Base-by-base conservation (phyloP, 805 yeast genomes). In the Saccharomycopsis sp. region DNA sequence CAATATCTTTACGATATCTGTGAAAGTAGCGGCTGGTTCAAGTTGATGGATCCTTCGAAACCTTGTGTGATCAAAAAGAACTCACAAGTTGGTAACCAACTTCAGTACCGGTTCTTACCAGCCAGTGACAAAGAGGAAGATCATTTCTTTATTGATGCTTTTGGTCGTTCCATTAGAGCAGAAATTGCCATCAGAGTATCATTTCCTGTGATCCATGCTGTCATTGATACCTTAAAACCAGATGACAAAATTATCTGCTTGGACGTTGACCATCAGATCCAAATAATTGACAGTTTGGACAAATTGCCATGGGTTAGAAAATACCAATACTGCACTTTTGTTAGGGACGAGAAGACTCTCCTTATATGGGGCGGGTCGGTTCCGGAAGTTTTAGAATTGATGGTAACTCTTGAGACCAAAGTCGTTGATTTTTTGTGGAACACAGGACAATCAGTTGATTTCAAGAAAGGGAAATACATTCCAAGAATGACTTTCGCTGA, bases 401-500 rank as follows among this genome's bases (percentile, higher is more conserved):
- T 44, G 49, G 12, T 44, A 5, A 5, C 49, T 44, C 20, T 44
- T 12, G 49, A 44, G 12, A 12, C 49, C 22, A 44, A 44, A 17
- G 12, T 44, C 20, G 49, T 44, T 17, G 49, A 44, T 17, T 44
- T 5, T 19, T 44, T 44, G 22, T 44, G 49, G 49, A 44, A 12
- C 12, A 44, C 22, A 7, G 49, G 49, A 7, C 22, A 44, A 44
- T 3, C 49, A 7, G 20, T 44, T 44, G 49, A 44, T 44, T 7
- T 44, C 22, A 44, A 44, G 22, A 44, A 44, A 19, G 49, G 49
- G 7, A 44, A 44, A 17, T 44, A 44, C 22, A 19, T 44, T 44
- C 49, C 49, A 44, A 44, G 49, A 44, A 44, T 44, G 49, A 44
- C 49, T 12, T 44, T 44, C 22, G 49, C 49, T 44, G 49, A 44